Conservation (phyloP, 257 asterid genomes). For the Jacaranda mimosifolia region DNA sequence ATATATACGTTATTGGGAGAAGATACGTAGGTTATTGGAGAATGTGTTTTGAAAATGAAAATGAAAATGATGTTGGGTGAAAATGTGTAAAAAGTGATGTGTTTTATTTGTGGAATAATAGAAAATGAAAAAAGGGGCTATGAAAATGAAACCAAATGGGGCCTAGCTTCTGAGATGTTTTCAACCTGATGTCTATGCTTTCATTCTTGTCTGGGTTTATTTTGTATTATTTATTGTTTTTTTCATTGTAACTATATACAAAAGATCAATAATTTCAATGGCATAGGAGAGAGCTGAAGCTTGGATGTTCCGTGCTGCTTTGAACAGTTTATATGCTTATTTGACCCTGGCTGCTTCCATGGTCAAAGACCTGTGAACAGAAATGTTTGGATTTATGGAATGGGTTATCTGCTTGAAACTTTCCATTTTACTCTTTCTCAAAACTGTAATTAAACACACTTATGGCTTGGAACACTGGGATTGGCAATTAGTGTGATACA, state of each 20-base stretch:
- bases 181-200: slow-evolving; percentile 13
- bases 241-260: background rate
- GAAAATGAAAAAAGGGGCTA: no score
- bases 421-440: background rate
- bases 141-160: no score
- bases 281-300: slow-evolving; percentile 6
- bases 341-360: slow-evolving; percentile 5
- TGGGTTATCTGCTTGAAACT: background rate
- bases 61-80: no score
- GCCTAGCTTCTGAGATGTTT: slow-evolving; percentile 9
- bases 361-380: slow-evolving; percentile 14
- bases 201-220: background rate
- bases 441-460: no score
- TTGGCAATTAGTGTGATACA: slow-evolving; percentile 8
- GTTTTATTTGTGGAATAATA: no score
- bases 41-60: no score
- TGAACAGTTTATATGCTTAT: background rate
- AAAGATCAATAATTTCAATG: slow-evolving; percentile 3
- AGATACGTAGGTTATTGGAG: no score
- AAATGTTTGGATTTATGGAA: background rate
- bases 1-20: no score
- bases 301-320: slow-evolving; percentile 27
- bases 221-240: background rate
- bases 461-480: slow-evolving; percentile 24
- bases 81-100: no score